Evolutionary conservation across 23 red algal species (phyloP), one percentile per base, ranked within the genome.

Genomic region (Pyropia haitanensis): DNA sequence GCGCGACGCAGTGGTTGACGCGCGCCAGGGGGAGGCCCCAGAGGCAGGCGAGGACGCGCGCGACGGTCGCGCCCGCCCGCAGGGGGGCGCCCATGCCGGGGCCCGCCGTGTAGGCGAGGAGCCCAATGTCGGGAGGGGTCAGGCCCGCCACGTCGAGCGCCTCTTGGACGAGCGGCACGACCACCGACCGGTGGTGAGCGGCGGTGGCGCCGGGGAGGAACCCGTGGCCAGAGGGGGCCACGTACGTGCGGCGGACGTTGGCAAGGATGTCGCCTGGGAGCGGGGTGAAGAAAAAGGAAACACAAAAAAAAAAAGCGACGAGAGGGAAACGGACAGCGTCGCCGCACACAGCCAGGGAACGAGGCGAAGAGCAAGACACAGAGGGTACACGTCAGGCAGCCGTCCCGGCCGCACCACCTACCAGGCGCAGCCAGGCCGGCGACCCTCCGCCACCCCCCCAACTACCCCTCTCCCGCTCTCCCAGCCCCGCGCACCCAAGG

Each of bases 1-100:
- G 94, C 49, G 82, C 94, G 7, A 98, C 86, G 58, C 94, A 98
- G 64, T 98, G 94, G 60, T 98, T 98, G 51, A 98, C 94, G 14
- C 77, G 82, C 33, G 91, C 78, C 29, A 98, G 29, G 0, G 94
- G 94, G 22, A 77, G 60, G 14, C 63, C 22, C 71, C 75, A 90
- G 56, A 98, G 54, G 18, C 68, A 74, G 1, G 94, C 63, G 14
- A 98, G 50, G 10, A 75, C 87, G 21, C 94, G 79, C 17, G 94
- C 94, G 27, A 86, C 94, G 14, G 91, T 81, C 15, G 94, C 94
- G 20, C 75, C 85, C 1, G 79, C 76, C 39, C 85, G 83, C 30
- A 98, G 78, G 15, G 84, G 85, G 14, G 84, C 94, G 1, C 94
- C 94, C 94, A 98, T 98, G 49, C 94, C 94, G 3, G 94, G 94